Conservation (phyloP, 2,329 filamentous ascomycete genomes). For the Fusarium irregulare region DNA sequence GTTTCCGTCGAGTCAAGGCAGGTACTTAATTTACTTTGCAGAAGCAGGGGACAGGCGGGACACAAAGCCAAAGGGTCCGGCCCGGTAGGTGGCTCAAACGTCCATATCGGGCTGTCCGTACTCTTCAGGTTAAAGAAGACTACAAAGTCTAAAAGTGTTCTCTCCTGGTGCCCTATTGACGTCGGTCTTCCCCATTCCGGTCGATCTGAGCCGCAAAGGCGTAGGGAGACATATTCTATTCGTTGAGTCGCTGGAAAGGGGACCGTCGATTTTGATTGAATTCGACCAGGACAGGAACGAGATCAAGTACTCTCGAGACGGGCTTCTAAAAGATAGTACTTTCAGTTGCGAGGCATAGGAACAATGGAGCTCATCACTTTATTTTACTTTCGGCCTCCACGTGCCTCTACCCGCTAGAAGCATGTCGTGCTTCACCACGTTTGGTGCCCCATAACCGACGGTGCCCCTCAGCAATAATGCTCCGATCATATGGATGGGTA, state of each 20-base stretch:
- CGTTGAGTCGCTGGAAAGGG: background rate
- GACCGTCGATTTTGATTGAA: background rate
- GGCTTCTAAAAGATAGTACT: background rate
- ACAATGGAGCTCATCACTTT: background rate
- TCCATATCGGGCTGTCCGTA: conserved; percentile 10
- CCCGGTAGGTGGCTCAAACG: conserved; percentile 30
- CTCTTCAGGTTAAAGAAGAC: background rate
- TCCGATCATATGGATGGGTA: background rate
- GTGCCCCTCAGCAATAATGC: conserved; percentile 4
- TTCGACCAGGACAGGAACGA: background rate
- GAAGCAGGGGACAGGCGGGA: background rate
- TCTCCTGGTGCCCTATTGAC: background rate
- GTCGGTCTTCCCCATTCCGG: conserved; percentile 13
- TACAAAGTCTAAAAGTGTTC: conserved; percentile 1
- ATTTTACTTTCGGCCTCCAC: background rate
- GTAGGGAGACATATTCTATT: background rate
- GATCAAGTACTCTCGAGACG: background rate
- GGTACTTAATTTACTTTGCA: background rate
- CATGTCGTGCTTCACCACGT: conserved; percentile 6
- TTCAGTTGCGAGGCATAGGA: no score
- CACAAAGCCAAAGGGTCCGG: conserved; percentile 13
- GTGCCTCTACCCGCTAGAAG: conserved; percentile 4
- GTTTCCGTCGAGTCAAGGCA: conserved; percentile 8
- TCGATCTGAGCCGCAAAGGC: background rate
- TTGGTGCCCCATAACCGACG: conserved; percentile 17